phyloP scores from a whole-genome alignment of 2,329 filamentous ascomycete species.

The Myriosclerotinia duriaeana region DNA sequence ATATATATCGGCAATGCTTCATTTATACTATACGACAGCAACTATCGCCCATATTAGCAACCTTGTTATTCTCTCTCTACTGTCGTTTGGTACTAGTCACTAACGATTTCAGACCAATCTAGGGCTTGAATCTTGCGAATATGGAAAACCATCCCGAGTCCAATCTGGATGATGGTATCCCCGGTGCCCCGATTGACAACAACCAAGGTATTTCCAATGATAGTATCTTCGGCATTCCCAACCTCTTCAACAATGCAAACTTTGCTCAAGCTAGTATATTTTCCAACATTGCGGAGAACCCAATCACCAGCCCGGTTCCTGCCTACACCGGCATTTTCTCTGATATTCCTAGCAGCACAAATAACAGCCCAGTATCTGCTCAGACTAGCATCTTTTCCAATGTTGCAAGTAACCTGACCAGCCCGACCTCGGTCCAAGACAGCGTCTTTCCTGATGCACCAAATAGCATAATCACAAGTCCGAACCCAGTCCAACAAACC shows the following conservation, averaged over 20 bases:
- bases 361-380: not conserved
- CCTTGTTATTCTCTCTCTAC: not conserved
- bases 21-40: not conserved
- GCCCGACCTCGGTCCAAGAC: not conserved
- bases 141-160: not conserved
- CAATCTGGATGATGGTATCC: not conserved
- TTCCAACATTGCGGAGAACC: not conserved
- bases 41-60: not conserved
- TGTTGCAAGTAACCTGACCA: not conserved
- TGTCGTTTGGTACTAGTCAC: not conserved
- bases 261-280: conserved; percentile 5
- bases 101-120: not conserved
- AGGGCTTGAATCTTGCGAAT: not conserved
- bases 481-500: not conserved
- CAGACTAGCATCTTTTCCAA: not conserved
- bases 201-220: not conserved
- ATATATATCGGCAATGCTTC: not conserved
- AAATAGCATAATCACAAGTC: not conserved
- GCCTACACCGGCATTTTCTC: not conserved
- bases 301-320: not conserved
- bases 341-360: not conserved
- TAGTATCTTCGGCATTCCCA: conserved; percentile 6
- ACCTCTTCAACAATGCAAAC: conserved; percentile 9
- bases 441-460: not conserved
- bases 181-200: too few relatives aligned